phyloP scores from a whole-genome alignment of 768 basidiomycete genomes.

The Mycena floridula region DNA sequence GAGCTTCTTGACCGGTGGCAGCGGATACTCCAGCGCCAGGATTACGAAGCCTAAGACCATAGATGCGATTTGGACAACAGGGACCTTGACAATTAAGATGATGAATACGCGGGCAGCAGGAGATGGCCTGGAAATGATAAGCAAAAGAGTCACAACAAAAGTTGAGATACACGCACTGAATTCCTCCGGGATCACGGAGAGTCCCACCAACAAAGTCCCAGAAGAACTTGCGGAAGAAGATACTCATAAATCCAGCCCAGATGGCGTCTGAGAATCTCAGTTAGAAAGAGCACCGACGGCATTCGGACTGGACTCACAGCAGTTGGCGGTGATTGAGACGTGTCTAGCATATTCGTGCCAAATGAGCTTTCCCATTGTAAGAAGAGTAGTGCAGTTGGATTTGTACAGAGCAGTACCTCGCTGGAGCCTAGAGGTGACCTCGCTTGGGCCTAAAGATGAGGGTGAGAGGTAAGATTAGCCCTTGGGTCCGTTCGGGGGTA shows the following conservation, averaged over 20 bases:
- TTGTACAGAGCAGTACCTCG: too few species aligned
- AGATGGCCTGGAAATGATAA: conserved; percentile 41
- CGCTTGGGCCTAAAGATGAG: too few species aligned
- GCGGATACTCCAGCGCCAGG: conserved; percentile 67
- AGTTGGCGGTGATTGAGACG: conserved; percentile 60
- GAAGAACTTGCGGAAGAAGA: conserved; percentile 91
- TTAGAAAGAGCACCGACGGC: not conserved
- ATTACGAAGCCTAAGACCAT: conserved; percentile 56
- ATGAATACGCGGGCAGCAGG: conserved; percentile 58
- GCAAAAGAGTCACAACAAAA: not conserved
- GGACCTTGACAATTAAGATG: conserved; percentile 68
- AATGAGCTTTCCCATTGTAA: conserved; percentile 70
- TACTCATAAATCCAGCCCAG: conserved; percentile 76
- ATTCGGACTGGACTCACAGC: conserved; percentile 48
- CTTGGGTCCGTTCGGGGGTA: too few species aligned
- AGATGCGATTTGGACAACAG: conserved; percentile 65
- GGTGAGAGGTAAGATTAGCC: too few species aligned
- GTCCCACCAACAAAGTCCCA: conserved; percentile 91
- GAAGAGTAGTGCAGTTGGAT: conserved; percentile 7
- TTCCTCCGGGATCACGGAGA: conserved; percentile 69
- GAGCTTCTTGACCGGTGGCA: conserved; percentile 49
- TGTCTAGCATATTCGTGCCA: conserved; percentile 77
- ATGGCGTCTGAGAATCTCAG: conserved; percentile 50
- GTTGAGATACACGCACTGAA: conserved; percentile 50
- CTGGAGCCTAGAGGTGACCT: too few species aligned